phyloP scores from a whole-genome alignment of 805 yeast genomes.

The Lachancea sp. region DNA sequence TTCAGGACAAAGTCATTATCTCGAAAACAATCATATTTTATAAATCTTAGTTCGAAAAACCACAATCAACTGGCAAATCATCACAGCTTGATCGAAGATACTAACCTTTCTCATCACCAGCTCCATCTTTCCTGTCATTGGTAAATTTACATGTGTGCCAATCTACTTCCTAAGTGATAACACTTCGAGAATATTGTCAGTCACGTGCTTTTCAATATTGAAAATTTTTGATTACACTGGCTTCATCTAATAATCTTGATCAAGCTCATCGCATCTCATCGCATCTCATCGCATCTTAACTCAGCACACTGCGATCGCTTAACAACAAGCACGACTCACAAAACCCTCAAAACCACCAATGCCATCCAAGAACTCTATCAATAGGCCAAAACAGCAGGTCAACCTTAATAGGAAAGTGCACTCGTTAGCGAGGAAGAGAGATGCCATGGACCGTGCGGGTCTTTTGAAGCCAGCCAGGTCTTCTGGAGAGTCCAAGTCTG shows the following conservation, averaged over 20 bases:
- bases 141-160: no score
- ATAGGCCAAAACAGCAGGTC: conserved; percentile 65
- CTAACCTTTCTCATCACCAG: no score
- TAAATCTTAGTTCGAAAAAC: no score
- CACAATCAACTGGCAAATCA: no score
- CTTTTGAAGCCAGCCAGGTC: conserved; percentile 42
- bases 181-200: not conserved
- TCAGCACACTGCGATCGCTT: no score
- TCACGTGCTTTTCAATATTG: not conserved
- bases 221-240: conserved; percentile 4
- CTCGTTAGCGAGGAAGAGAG: conserved; percentile 48
- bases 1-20: no score
- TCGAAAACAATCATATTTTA: no score
- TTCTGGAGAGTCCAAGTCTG: conserved; percentile 37
- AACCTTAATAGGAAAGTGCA: conserved; percentile 45
- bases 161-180: not conserved
- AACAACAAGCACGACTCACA: no score
- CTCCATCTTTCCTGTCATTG: no score
- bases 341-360: conserved; percentile 29
- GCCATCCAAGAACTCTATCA: conserved; percentile 80
- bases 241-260: not conserved
- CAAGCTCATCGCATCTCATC: conserved; percentile 18
- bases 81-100: no score
- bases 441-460: conserved; percentile 42
- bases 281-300: conserved; percentile 2